Evolutionary conservation across 1,284 basidiomycete species (phyloP).

Genomic region (Malassezia nana): DNA sequence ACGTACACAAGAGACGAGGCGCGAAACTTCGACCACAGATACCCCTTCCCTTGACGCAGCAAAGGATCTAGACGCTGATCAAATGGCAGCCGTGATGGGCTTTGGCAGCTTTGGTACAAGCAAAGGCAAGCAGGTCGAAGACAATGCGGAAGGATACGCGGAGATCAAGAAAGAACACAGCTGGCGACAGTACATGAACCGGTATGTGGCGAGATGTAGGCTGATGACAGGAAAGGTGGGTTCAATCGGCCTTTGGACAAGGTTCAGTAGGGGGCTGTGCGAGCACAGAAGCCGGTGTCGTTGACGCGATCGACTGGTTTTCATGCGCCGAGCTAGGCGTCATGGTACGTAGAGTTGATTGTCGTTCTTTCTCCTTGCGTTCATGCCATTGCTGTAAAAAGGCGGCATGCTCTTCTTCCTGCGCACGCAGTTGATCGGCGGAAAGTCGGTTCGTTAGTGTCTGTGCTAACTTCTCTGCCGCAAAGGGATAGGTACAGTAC

Average conservation of each 20-base stretch:
- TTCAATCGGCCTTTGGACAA: constrained; percentile 18
- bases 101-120: constrained; percentile 18
- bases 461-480: constrained; percentile 4
- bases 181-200: constrained; percentile 20
- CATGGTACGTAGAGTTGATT: not conserved
- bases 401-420: not conserved
- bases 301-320: not conserved
- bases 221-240: constrained; percentile 14
- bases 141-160: constrained; percentile 15
- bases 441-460: not conserved
- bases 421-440: not conserved
- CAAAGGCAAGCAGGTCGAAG: constrained; percentile 16
- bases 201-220: constrained; percentile 6
- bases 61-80: constrained; percentile 8
- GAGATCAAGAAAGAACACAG: constrained; percentile 16
- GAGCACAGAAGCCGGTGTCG: not conserved
- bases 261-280: constrained; percentile 1
- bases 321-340: constrained; percentile 6
- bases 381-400: not conserved
- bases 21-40: not conserved
- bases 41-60: not conserved
- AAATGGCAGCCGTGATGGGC: constrained; percentile 19
- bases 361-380: not conserved
- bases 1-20: not conserved
- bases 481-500: constrained; percentile 14